A percentile compares a stretch with the other conserved stretches of the same genome.
These are phyloP conservation scores for Penicillium frequentans DNA, from an alignment of 2,329 filamentous ascomycete genomes.

Conservation along the genomic window DNA sequence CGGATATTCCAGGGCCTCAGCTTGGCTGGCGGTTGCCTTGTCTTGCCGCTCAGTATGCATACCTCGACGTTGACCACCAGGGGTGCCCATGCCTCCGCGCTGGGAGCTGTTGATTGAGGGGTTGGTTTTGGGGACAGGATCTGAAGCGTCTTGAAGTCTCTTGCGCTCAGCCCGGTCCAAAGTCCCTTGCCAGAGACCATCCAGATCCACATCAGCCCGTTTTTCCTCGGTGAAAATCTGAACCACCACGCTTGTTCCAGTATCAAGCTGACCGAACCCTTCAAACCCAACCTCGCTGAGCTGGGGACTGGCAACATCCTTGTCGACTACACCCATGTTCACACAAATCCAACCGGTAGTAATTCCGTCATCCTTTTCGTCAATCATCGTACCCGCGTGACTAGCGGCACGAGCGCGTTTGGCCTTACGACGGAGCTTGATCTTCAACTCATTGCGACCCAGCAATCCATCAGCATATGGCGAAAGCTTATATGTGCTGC, in stretches of 20 bases:
- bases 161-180: conserved; percentile 43
- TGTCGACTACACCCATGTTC: conserved; percentile 72
- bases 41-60: conserved; percentile 23
- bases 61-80: conserved; percentile 28
- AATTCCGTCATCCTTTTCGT: conserved; percentile 76
- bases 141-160: conserved; percentile 33
- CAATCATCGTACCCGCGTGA: conserved; percentile 59
- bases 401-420: conserved; percentile 80
- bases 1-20: neutral
- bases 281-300: conserved; percentile 52
- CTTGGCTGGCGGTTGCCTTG: neutral
- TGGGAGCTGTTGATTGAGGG: conserved; percentile 17
- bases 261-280: conserved; percentile 68
- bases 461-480: conserved; percentile 85
- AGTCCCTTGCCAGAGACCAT: conserved; percentile 60
- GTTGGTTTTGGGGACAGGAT: conserved; percentile 19
- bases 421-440: conserved; percentile 76
- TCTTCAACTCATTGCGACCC: conserved; percentile 86
- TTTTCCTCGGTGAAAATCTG: conserved; percentile 73
- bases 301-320: conserved; percentile 37
- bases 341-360: conserved; percentile 96
- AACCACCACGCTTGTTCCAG: conserved; percentile 64
- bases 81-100: conserved; percentile 19
- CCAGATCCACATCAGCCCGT: conserved; percentile 65
- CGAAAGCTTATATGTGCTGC: conserved; percentile 67